phyloP scores from a whole-genome alignment of 768 basidiomycete species.

The Amylocystis lapponica region DNA sequence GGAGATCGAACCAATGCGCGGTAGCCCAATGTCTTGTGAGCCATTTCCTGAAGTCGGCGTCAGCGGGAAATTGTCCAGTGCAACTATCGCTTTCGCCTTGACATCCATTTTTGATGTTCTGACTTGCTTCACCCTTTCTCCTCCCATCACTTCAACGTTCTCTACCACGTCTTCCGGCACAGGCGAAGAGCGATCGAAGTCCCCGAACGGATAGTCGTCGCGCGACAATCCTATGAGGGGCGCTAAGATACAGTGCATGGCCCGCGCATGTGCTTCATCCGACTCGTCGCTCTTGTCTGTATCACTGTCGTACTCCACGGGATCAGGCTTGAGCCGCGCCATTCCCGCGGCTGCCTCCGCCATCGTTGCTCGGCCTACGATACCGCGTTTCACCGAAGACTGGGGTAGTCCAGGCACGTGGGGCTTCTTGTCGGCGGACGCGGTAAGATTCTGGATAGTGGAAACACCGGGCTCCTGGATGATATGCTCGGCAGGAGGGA shows the following conservation, averaged over 20 bases:
- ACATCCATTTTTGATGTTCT: no score
- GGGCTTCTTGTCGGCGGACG: no score
- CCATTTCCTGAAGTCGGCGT: constrained; percentile 7
- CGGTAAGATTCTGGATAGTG: no score
- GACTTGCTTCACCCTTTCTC: neutral
- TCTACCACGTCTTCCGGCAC: neutral
- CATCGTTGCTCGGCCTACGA: constrained; percentile 13
- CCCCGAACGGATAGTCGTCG: neutral
- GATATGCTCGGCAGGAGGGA: no score
- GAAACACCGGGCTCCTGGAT: no score
- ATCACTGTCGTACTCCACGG: constrained; percentile 38
- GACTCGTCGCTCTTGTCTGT: constrained; percentile 35
- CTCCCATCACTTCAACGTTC: neutral
- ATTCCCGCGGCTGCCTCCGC: constrained; percentile 13
- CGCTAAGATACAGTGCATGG: constrained; percentile 53
- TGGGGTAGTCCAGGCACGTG: no score
- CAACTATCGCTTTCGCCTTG: no score
- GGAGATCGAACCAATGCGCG: no score
- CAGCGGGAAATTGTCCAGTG: constrained; percentile 1
- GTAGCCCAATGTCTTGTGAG: constrained; percentile 4
- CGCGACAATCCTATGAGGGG: constrained; percentile 21
- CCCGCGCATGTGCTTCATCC: constrained; percentile 45
- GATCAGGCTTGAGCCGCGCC: no score
- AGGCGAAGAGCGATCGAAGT: neutral
- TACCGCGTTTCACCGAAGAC: neutral